These are phyloP conservation scores for Tolypocladium album DNA, from an alignment of 2,329 filamentous ascomycete species.

Conservation along the genomic window DNA sequence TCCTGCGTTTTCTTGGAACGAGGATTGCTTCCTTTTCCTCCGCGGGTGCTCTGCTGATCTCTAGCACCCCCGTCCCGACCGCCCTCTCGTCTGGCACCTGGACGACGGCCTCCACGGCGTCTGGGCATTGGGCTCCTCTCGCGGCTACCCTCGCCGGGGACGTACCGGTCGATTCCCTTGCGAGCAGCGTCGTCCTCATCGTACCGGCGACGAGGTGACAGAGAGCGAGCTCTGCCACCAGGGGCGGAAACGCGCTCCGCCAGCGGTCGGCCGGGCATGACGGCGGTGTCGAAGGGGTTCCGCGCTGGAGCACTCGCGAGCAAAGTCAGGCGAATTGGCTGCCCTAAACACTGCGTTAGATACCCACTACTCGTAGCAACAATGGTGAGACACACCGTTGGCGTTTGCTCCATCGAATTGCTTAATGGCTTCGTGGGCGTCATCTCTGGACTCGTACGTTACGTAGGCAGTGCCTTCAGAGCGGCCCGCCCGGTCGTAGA, in stretches of 20 bases:
- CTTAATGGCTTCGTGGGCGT: slow-evolving; percentile 63
- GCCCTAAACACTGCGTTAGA: slow-evolving; percentile 34
- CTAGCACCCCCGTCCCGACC: slow-evolving; percentile 20
- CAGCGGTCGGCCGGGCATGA: slow-evolving; percentile 44
- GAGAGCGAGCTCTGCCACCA: slow-evolving; percentile 50
- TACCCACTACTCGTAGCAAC: background rate
- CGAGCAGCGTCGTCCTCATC: slow-evolving; percentile 49
- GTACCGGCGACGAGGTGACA: slow-evolving; percentile 35
- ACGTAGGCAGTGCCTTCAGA: slow-evolving; percentile 79
- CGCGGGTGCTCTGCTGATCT: slow-evolving; percentile 23
- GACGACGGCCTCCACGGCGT: slow-evolving; percentile 40
- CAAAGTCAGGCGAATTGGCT: slow-evolving; percentile 67
- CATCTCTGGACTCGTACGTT: slow-evolving; percentile 59
- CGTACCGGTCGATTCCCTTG: slow-evolving; percentile 67
- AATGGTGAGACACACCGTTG: slow-evolving; percentile 42
- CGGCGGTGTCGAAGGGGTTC: slow-evolving; percentile 46
- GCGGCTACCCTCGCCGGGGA: slow-evolving; percentile 47
- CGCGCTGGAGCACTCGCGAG: slow-evolving; percentile 41
- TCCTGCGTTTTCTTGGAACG: slow-evolving; percentile 78
- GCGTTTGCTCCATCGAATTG: slow-evolving; percentile 88
- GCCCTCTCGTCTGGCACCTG: slow-evolving; percentile 35
- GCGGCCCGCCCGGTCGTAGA: slow-evolving; percentile 81
- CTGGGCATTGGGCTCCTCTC: slow-evolving; percentile 50
- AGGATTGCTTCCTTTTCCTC: slow-evolving; percentile 32
- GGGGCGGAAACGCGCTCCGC: slow-evolving; percentile 50